These are phyloP conservation scores for Thelephora ganbajun DNA, from an alignment of 768 basidiomycete genomes.

Conservation along the genomic window DNA sequence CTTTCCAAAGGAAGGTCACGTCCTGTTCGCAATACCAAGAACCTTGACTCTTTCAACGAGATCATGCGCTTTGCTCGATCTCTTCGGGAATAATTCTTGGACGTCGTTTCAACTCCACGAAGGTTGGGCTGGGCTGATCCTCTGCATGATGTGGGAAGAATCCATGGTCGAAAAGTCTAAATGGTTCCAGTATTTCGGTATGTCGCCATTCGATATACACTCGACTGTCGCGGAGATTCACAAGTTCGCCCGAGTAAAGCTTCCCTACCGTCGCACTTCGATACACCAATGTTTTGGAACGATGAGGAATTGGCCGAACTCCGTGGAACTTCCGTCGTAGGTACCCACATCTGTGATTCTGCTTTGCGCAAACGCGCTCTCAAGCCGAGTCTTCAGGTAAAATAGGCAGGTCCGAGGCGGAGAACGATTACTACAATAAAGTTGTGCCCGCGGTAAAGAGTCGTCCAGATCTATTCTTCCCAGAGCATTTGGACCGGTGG, in stretches of 20 bases:
- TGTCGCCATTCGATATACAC: background rate
- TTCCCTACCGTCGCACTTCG: constrained; percentile 57
- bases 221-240: background rate
- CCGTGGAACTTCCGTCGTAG: constrained; percentile 74
- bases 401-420: constrained; percentile 74
- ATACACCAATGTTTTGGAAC: constrained; percentile 93
- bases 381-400: constrained; percentile 38
- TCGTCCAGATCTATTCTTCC: constrained; percentile 59
- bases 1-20: constrained; percentile 45
- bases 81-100: constrained; percentile 57
- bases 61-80: constrained; percentile 50
- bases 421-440: constrained; percentile 52
- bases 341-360: constrained; percentile 29
- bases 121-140: constrained; percentile 80
- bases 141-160: constrained; percentile 95
- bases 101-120: constrained; percentile 37
- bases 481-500: constrained; percentile 24
- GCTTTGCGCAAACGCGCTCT: constrained; percentile 1
- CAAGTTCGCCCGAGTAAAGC: constrained; percentile 23
- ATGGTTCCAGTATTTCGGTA: constrained; percentile 66
- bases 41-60: constrained; percentile 62
- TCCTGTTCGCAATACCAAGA: constrained; percentile 75
- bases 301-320: constrained; percentile 61
- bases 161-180: constrained; percentile 43
- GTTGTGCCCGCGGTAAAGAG: constrained; percentile 61